Conservation (phyloP, 371 early-diverging fungal genomes). For the Dichotomocladium elegans region DNA sequence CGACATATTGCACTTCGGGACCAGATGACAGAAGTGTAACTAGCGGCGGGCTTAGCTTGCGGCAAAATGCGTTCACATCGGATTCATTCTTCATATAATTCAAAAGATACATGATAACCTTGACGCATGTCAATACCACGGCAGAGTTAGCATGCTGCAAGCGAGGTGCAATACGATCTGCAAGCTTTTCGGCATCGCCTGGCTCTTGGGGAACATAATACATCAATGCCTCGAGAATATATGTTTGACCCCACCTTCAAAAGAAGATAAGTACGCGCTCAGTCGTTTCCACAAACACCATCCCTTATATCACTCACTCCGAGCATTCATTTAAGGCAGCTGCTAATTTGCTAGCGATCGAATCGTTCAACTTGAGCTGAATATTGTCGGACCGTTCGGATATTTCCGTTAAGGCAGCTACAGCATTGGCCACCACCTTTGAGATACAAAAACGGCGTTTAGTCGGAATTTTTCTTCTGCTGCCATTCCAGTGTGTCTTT, state of each 20-base stretch:
- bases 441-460: neutral
- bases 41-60: constrained; percentile 22
- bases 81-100: constrained; percentile 80
- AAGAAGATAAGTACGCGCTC: neutral
- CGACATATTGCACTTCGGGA: constrained; percentile 96
- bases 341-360: constrained; percentile 82
- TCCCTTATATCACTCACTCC: constrained; percentile 53
- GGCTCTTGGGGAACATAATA: constrained; percentile 78
- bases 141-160: constrained; percentile 96
- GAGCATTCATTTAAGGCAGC: constrained; percentile 96
- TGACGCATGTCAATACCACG: constrained; percentile 88
- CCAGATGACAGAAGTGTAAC: constrained; percentile 85
- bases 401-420: constrained; percentile 92
- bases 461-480: neutral
- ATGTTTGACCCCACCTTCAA: constrained; percentile 92
- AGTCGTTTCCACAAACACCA: neutral
- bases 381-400: constrained; percentile 77
- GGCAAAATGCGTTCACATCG: constrained; percentile 56
- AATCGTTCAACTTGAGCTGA: constrained; percentile 76
- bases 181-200: constrained; percentile 84
- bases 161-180: constrained; percentile 86
- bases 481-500: neutral
- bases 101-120: constrained; percentile 88
- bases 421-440: constrained; percentile 93
- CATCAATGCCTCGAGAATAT: constrained; percentile 84